Evolutionary conservation across 495 filamentous ascomycete genomes (phyloP).

Genomic region (Cercophora newfieldiana): DNA sequence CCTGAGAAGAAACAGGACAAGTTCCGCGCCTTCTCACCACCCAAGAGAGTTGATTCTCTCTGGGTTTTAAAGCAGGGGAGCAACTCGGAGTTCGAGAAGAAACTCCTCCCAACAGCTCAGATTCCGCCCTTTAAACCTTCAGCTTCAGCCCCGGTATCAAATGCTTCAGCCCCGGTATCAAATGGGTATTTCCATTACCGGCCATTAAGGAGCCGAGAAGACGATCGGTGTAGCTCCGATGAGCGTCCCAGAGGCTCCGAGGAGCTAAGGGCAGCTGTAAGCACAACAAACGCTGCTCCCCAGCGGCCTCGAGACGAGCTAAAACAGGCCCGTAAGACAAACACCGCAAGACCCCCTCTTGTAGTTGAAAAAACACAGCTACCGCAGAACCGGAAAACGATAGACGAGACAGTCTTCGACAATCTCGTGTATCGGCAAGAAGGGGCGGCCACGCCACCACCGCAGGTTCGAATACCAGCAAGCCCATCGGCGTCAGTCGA

Average conservation of each 20-base stretch:
- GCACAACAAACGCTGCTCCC: background rate
- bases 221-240: background rate
- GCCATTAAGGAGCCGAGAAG: background rate
- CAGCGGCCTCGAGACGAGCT: background rate
- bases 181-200: background rate
- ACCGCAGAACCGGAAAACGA: background rate
- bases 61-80: background rate
- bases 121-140: too few species aligned
- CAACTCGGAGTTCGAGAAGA: background rate
- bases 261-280: background rate
- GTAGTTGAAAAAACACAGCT: background rate
- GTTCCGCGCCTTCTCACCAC: background rate
- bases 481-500: conserved; percentile 2
- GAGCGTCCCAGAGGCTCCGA: background rate
- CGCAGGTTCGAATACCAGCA: background rate
- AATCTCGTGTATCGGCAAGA: background rate
- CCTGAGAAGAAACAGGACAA: background rate
- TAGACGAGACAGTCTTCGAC: background rate
- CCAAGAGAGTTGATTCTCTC: background rate
- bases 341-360: background rate
- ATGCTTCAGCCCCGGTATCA: background rate
- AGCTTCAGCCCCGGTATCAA: too few species aligned
- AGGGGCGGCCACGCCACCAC: background rate
- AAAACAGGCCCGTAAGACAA: background rate
- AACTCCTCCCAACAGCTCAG: background rate